Conservation (phyloP, 2,329 filamentous ascomycete genomes). For the Penicillium oxalicum region DNA sequence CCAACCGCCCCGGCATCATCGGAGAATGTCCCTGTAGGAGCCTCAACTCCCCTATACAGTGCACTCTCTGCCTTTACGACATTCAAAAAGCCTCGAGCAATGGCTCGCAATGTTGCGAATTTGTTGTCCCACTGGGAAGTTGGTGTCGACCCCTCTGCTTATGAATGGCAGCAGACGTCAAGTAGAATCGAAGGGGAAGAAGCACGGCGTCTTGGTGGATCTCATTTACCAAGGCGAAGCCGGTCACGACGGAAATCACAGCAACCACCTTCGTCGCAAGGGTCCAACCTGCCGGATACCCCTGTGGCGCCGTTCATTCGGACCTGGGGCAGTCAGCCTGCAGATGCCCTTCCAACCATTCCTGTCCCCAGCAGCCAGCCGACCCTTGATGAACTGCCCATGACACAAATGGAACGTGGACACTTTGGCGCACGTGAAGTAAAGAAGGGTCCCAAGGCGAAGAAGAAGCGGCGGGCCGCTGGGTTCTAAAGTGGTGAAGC, state of each 20-base stretch:
- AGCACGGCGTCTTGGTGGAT: constrained; percentile 9
- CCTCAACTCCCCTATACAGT: constrained; percentile 8
- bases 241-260: constrained; percentile 26
- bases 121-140: constrained; percentile 35
- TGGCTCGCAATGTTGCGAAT: constrained; percentile 20
- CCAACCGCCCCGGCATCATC: background rate
- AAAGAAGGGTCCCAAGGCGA: constrained; percentile 28
- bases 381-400: constrained; percentile 29
- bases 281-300: constrained; percentile 18
- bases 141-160: constrained; percentile 28
- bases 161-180: constrained; percentile 29
- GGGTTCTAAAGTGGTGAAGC: constrained; percentile 29
- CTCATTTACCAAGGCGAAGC: constrained; percentile 16
- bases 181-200: constrained; percentile 18
- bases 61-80: constrained; percentile 28
- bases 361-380: constrained; percentile 32
- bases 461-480: constrained; percentile 37
- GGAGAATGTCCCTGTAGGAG: background rate
- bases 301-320: constrained; percentile 22
- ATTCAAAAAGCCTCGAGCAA: constrained; percentile 18
- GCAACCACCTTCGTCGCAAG: constrained; percentile 8
- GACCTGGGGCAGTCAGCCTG: constrained; percentile 31
- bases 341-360: constrained; percentile 14
- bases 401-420: constrained; percentile 39
- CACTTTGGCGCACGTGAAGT: constrained; percentile 33